Evolutionary conservation across 2,329 filamentous ascomycete species (phyloP).

Genomic region (Venturia oleaginea): DNA sequence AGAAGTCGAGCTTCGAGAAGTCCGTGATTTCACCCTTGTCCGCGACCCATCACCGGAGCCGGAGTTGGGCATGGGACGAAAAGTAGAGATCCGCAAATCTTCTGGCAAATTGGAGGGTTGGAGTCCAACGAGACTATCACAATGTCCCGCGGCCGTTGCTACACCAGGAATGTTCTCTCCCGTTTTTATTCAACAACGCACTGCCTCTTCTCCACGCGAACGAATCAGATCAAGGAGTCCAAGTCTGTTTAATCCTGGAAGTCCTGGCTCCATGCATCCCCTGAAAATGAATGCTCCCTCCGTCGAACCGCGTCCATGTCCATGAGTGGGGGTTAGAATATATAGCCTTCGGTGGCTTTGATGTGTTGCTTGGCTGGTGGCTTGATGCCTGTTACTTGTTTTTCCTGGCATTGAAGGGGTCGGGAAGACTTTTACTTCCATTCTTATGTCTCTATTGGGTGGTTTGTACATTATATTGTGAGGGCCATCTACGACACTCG

Average conservation of each 20-base stretch:
- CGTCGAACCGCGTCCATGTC: background rate
- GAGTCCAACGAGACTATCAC: background rate
- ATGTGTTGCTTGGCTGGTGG: too few species aligned
- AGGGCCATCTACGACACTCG: too few species aligned
- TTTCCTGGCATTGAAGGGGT: too few species aligned
- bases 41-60: conserved; percentile 1
- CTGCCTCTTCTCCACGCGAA: background rate
- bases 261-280: background rate
- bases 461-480: too few species aligned
- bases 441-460: too few species aligned
- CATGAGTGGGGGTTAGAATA: too few species aligned
- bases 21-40: background rate
- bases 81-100: background rate
- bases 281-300: background rate
- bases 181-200: background rate
- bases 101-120: background rate
- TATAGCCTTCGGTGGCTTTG: too few species aligned
- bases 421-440: too few species aligned
- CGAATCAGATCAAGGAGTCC: background rate
- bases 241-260: background rate
- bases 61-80: background rate
- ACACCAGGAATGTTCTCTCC: background rate
- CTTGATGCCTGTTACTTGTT: too few species aligned
- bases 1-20: background rate
- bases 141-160: background rate